Conservation (phyloP, 2,329 filamentous ascomycete species). For the Pleurostoma richardsiae region DNA sequence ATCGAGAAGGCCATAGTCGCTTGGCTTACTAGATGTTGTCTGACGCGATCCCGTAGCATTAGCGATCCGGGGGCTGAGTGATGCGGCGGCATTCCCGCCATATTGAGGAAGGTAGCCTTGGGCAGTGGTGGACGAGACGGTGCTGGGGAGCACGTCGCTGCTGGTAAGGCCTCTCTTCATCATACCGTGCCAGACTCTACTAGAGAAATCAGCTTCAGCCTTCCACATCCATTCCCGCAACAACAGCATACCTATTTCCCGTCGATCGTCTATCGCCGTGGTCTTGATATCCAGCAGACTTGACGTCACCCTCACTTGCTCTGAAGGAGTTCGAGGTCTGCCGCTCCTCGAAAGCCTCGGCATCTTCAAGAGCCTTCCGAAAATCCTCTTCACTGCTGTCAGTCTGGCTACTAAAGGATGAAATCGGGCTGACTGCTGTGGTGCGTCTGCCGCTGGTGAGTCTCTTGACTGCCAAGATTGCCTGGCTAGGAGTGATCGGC, state of each 20-base stretch:
- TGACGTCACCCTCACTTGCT: constrained; percentile 7
- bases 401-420: constrained; percentile 16
- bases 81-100: constrained; percentile 44
- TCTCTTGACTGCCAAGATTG: background rate
- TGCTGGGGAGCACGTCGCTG: constrained; percentile 25
- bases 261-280: constrained; percentile 2
- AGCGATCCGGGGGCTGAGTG: constrained; percentile 17
- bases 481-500: constrained; percentile 4
- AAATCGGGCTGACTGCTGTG: constrained; percentile 7
- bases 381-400: constrained; percentile 11
- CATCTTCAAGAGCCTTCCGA: constrained; percentile 7
- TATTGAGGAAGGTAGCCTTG: constrained; percentile 51
- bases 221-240: no score
- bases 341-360: background rate
- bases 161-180: constrained; percentile 47
- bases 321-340: constrained; percentile 3
- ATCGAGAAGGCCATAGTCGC: constrained; percentile 11
- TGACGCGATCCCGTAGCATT: constrained; percentile 6
- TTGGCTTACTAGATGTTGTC: constrained; percentile 6
- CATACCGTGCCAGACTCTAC: constrained; percentile 43
- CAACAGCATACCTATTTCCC: constrained; percentile 3
- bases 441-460: constrained; percentile 11
- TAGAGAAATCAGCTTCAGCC: no score
- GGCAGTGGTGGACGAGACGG: constrained; percentile 48
- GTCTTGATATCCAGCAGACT: constrained; percentile 8